These are phyloP conservation scores for Sugiyamaella marilandica DNA, from an alignment of 805 yeast species.

Conservation along the genomic window DNA sequence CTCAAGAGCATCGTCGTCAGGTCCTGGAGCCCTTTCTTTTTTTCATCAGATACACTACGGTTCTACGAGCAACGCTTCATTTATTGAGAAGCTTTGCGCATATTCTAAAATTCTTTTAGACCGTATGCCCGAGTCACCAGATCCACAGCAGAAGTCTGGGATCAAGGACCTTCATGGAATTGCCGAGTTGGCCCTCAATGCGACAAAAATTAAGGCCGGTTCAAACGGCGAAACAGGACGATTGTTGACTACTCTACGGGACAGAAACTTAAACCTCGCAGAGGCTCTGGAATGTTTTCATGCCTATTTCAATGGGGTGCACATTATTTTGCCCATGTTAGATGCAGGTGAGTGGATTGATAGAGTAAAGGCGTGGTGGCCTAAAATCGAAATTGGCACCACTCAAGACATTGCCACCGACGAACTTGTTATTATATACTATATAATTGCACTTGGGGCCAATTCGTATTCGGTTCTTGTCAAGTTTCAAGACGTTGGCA, in stretches of 20 bases:
- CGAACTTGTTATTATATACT: neutral
- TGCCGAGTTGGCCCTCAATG: neutral
- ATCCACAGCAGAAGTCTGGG: neutral
- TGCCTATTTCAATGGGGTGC: conserved; percentile 2
- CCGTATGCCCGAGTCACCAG: neutral
- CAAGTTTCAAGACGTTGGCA: neutral
- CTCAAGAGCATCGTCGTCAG: neutral
- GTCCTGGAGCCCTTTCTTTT: neutral
- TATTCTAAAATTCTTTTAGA: neutral
- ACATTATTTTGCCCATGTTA: neutral
- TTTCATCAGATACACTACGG: conserved; percentile 8
- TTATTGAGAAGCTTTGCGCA: conserved; percentile 7
- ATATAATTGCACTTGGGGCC: conserved; percentile 1
- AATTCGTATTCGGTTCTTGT: neutral
- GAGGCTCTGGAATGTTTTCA: neutral
- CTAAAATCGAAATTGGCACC: neutral
- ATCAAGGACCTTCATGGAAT: neutral
- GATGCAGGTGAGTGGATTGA: neutral
- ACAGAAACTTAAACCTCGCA: neutral
- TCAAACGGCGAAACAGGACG: neutral
- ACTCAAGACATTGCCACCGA: neutral
- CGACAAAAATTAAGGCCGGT: neutral
- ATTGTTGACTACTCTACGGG: neutral
- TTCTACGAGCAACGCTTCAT: conserved; percentile 6
- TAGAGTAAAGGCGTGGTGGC: neutral